Conservation (phyloP, 495 filamentous ascomycete species). For the Penicillium soppii region DNA sequence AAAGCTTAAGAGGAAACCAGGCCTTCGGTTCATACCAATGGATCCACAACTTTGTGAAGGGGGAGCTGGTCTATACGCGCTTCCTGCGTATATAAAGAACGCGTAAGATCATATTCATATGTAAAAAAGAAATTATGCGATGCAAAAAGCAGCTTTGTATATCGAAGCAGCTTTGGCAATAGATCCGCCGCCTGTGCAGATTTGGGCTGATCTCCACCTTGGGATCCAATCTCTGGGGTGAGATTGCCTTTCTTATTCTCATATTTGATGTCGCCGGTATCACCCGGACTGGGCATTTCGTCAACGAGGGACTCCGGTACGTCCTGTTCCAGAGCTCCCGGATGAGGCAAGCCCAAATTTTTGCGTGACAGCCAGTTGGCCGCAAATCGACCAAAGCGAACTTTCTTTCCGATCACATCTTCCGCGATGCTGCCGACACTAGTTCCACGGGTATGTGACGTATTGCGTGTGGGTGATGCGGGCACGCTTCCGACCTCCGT, state of each 20-base stretch:
- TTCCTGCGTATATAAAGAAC: constrained; percentile 53
- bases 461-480: constrained; percentile 27
- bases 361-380: constrained; percentile 84
- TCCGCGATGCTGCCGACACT: constrained; percentile 65
- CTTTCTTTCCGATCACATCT: constrained; percentile 76
- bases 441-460: constrained; percentile 17
- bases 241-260: constrained; percentile 3
- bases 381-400: constrained; percentile 83
- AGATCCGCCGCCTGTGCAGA: constrained; percentile 45
- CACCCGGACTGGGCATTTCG: constrained; percentile 13
- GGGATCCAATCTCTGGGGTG: constrained; percentile 24
- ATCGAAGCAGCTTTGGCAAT: constrained; percentile 80
- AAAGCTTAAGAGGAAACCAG: neutral
- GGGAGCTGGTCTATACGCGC: constrained; percentile 47
- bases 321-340: constrained; percentile 29
- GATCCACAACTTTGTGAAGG: constrained; percentile 71
- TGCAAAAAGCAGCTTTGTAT: constrained; percentile 75
- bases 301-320: constrained; percentile 21
- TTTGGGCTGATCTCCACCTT: constrained; percentile 30
- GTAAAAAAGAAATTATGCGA: constrained; percentile 87
- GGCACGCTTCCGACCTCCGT: constrained; percentile 35
- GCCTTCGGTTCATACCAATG: constrained; percentile 48
- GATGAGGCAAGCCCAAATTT: constrained; percentile 61
- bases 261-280: constrained; percentile 13
- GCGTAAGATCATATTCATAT: constrained; percentile 88